These are phyloP conservation scores for Sideroxylon spinosum DNA, from an alignment of 179 eudicot genomes.

Conservation along the genomic window DNA sequence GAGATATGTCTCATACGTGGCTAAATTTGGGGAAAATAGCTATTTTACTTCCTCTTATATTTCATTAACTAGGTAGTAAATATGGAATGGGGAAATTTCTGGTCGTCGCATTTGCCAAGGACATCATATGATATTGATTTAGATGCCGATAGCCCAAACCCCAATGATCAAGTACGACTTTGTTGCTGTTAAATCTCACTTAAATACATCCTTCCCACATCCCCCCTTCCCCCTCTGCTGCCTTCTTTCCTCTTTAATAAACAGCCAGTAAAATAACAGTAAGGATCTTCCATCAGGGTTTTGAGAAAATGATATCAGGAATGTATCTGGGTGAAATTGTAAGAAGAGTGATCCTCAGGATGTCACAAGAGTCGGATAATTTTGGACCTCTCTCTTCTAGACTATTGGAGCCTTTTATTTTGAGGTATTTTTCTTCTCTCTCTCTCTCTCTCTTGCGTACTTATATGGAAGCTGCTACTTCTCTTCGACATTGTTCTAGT, in stretches of 20 bases:
- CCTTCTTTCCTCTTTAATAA: not conserved
- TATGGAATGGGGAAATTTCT: constrained; percentile 97
- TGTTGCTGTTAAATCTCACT: constrained; percentile 21
- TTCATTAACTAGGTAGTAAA: constrained; percentile 61
- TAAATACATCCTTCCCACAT: constrained; percentile 7
- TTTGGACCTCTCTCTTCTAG: constrained; percentile 57
- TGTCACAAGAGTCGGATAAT: constrained; percentile 62
- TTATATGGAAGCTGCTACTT: not conserved
- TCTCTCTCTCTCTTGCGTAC: not conserved
- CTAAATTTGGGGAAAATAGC: not conserved
- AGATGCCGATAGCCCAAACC: constrained; percentile 69
- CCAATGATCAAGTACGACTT: constrained; percentile 60
- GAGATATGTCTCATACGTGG: not conserved
- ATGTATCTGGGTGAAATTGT: constrained; percentile 91
- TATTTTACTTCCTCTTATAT: not conserved
- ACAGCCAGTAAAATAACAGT: not conserved
- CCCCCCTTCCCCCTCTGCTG: not conserved
- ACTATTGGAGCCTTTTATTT: constrained; percentile 46
- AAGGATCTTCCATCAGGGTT: constrained; percentile 39
- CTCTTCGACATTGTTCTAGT: not conserved
- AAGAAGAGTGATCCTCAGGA: constrained; percentile 65
- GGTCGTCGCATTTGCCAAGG: constrained; percentile 92
- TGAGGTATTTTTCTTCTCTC: constrained; percentile 45
- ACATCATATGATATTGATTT: constrained; percentile 70
- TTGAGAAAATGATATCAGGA: constrained; percentile 86